phyloP scores from a whole-genome alignment of 1,284 basidiomycete species.

The Malassezia nana region DNA sequence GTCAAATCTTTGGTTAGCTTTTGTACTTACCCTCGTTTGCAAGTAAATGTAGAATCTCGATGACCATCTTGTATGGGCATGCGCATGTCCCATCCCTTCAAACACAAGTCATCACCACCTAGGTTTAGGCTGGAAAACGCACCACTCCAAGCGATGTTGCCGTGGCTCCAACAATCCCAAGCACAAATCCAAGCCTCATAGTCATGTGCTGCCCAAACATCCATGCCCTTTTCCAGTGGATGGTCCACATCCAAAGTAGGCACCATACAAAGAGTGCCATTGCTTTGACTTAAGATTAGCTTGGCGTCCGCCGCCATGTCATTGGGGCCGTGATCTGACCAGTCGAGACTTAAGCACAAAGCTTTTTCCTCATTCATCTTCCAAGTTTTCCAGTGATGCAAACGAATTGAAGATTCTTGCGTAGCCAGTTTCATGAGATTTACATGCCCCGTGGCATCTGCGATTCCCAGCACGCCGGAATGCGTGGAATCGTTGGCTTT shows the following conservation, averaged over 20 bases:
- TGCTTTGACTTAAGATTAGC: constrained; percentile 41
- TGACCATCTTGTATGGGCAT: constrained; percentile 8
- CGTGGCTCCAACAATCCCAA: constrained; percentile 66
- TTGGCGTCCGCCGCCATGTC: constrained; percentile 13
- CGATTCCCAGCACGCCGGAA: constrained; percentile 24
- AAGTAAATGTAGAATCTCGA: constrained; percentile 58
- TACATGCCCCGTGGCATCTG: constrained; percentile 29
- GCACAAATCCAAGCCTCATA: constrained; percentile 88
- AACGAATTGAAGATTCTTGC: not conserved
- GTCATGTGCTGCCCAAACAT: constrained; percentile 74
- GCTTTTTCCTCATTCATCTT: constrained; percentile 30
- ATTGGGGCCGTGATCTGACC: constrained; percentile 22
- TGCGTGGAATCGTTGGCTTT: not conserved
- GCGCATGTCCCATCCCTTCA: constrained; percentile 78
- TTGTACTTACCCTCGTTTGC: constrained; percentile 54
- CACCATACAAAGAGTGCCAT: constrained; percentile 36
- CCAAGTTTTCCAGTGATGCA: constrained; percentile 13
- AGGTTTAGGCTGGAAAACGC: constrained; percentile 14
- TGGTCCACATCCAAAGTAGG: constrained; percentile 15
- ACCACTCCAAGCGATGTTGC: constrained; percentile 68
- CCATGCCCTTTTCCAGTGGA: constrained; percentile 2
- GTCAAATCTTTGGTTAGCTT: constrained; percentile 55
- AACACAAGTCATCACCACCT: constrained; percentile 85
- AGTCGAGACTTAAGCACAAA: constrained; percentile 45
- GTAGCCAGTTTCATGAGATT: constrained; percentile 19